Evolutionary conservation across 352 stramenopile genomes (phyloP).

Genomic region (Aphanomyces euteiches): DNA sequence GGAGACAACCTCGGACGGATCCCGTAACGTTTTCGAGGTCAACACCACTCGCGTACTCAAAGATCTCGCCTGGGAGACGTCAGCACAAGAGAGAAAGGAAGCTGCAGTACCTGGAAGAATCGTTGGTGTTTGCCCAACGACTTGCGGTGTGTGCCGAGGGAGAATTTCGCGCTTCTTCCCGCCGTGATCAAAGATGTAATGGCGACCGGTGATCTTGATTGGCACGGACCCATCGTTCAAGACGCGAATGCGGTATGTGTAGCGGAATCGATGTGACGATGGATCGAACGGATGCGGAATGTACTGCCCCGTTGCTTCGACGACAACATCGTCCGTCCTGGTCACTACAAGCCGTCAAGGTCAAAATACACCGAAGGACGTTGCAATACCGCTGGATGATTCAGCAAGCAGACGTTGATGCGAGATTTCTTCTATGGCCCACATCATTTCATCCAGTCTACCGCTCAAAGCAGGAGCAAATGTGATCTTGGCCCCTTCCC

Average conservation of each 20-base stretch:
- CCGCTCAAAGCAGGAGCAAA: slow-evolving; percentile 1
- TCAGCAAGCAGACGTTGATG: slow-evolving; percentile 61
- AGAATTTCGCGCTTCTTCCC: slow-evolving; percentile 56
- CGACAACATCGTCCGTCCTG: slow-evolving; percentile 55
- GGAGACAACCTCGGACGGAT: slow-evolving; percentile 60
- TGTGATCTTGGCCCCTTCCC: slow-evolving; percentile 38
- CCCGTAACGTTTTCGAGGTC: slow-evolving; percentile 65
- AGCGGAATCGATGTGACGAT: slow-evolving; percentile 52
- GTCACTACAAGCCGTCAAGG: slow-evolving; percentile 43
- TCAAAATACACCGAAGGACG: background rate
- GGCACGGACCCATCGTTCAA: slow-evolving; percentile 59
- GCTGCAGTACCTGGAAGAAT: slow-evolving; percentile 40
- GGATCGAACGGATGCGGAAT: slow-evolving; percentile 53
- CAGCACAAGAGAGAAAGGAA: background rate
- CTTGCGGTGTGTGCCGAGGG: slow-evolving; percentile 57
- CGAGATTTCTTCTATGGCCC: slow-evolving; percentile 56
- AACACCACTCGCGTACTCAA: slow-evolving; percentile 74
- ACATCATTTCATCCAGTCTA: slow-evolving; percentile 58
- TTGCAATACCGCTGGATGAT: slow-evolving; percentile 59
- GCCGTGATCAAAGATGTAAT: slow-evolving; percentile 75
- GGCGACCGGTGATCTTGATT: slow-evolving; percentile 66
- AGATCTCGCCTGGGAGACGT: slow-evolving; percentile 39
- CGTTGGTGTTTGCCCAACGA: slow-evolving; percentile 64
- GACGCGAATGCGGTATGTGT: slow-evolving; percentile 75
- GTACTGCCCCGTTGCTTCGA: slow-evolving; percentile 74